Percentiles rank a stretch among this genome's conserved stretches.
Evolutionary conservation across 345 rosid genomes (phyloP).

Genomic region (Aquilaria malaccensis): DNA sequence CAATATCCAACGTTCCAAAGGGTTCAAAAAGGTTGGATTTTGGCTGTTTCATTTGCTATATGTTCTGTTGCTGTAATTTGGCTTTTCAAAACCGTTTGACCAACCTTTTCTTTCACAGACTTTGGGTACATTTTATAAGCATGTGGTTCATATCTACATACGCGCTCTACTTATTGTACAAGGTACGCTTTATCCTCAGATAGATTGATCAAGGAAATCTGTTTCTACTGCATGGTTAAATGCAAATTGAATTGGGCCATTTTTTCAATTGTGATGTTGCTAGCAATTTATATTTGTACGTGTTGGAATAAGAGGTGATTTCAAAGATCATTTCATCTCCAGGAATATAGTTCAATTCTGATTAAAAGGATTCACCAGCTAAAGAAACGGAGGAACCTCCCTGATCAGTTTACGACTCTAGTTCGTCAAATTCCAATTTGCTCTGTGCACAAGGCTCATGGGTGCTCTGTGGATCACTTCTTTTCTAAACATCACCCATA

Average conservation of each 20-base stretch:
- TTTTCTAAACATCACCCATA: conserved; percentile 63
- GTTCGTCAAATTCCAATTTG: conserved; percentile 76
- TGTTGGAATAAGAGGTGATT: conserved; percentile 23
- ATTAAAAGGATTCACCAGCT: conserved; percentile 53
- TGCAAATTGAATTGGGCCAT: conserved; percentile 9
- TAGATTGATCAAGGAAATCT: not conserved
- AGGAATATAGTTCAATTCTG: conserved; percentile 75
- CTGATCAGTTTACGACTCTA: conserved; percentile 72
- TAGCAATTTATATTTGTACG: conserved; percentile 9
- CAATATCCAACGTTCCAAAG: conserved; percentile 55
- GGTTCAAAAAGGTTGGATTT: conserved; percentile 65
- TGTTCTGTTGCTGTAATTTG: not conserved
- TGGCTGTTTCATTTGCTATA: not conserved
- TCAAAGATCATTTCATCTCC: conserved; percentile 31
- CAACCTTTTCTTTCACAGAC: conserved; percentile 34
- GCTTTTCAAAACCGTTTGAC: not conserved
- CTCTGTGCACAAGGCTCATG: conserved; percentile 37
- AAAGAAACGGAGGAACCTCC: conserved; percentile 41
- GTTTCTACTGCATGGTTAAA: conserved; percentile 3
- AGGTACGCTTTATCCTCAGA: conserved; percentile 33
- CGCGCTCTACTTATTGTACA: conserved; percentile 56
- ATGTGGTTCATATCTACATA: conserved; percentile 72
- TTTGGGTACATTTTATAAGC: conserved; percentile 90
- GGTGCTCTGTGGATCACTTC: conserved; percentile 74
- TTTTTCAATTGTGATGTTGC: conserved; percentile 8